Base-by-base conservation (phyloP, 495 filamentous ascomycete species). In the Penicillium paradoxum region DNA sequence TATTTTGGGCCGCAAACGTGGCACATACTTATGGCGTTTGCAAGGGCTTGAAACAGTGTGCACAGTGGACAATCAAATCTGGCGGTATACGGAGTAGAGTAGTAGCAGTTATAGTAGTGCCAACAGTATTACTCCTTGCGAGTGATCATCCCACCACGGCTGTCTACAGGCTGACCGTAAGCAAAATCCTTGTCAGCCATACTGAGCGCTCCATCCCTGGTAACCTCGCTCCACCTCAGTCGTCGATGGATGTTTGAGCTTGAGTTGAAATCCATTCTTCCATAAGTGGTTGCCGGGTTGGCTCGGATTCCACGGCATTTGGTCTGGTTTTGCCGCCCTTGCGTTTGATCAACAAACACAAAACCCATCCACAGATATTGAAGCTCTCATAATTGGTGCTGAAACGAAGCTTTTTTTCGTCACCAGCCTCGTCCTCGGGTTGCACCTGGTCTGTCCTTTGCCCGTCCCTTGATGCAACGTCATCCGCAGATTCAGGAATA, bases 371-470 rank as follows among this genome's bases (percentile, higher is more conserved):
- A 70, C 93, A 91, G 67, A 98, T 97, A 60, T 83, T 85, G 69
- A 96, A 98, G 29, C 93, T 92, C 59, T 97, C 91, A 67, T 97
- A 97, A 19, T 85, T 84, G 22, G 90, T 96, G 48, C 83, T 80
- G 67, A 96, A 78, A 2, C 77, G 79, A 56, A 95, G 67, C 69
- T 96, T 96, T 76, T 97, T 97, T 61, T 96, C 88, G 48, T 95
- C 89, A 6, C 51, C 51, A 18, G 57, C 64, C n/a, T 60, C 69
- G 18, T 69, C 74, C 19, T 49, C 61, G 2, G 54, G 52, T 14
- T 56, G 49, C 24, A 33, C 18, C 29, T 24, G n/a, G 2, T 30
- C 33, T 30, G 56, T 36, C 13, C 51, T 21, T 1, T 9, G 33
- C 30, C 49, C 45, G 3, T 45, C 36, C 13, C 45, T 59, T 10